Evolutionary conservation across 495 filamentous ascomycete genomes (phyloP), one percentile per base, ranked within the genome.

Genomic region (Thermothielavioides terrestris): DNA sequence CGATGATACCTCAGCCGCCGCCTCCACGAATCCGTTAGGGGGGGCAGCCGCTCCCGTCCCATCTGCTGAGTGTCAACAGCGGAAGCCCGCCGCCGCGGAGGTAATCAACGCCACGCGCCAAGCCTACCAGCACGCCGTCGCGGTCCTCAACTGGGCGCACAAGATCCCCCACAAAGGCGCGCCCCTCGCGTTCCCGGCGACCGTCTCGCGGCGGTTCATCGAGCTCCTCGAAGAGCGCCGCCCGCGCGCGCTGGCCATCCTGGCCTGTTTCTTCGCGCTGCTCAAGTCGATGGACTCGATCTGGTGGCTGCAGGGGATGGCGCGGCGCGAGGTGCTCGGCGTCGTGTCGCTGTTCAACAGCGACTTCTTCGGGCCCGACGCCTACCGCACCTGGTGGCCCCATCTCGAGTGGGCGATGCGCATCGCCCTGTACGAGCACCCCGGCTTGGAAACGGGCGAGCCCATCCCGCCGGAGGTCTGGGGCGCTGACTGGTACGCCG

Each of bases 271-370:
- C 54, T 80, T 80, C 50, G 77, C 74, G 8, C 66, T 78, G 25
- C 71, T 77, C 25, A 78, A 73, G 46, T 69, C 67, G 15, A 63
- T 76, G 12, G 77, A 78, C 47, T 55, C 64, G 22, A 59, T 77
- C 11, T 80, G 77, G 77, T 80, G 77, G 77, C 57, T 80, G 36
- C 64, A 77, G 42, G 77, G 75, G n/a, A 70, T 78, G 53, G 71
- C 76, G 30, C 69, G 74, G 14, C 69, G 73, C 45, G 77, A 80
- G 51, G 74, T 78, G 2, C 68, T 76, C 41, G 77, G 77, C 7
- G 75, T 80, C 15, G 67, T 74, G 15, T 66, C 65, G 34, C 54
- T 78, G 3, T 70, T 80, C 60, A 68, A 73, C 50, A 64, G 63
- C 5, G 70, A 74, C 23, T 68, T 70, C 43, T 64, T 68, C 34